Conservation (phyloP, 2,329 filamentous ascomycete genomes). For the Xylaria sp. region DNA sequence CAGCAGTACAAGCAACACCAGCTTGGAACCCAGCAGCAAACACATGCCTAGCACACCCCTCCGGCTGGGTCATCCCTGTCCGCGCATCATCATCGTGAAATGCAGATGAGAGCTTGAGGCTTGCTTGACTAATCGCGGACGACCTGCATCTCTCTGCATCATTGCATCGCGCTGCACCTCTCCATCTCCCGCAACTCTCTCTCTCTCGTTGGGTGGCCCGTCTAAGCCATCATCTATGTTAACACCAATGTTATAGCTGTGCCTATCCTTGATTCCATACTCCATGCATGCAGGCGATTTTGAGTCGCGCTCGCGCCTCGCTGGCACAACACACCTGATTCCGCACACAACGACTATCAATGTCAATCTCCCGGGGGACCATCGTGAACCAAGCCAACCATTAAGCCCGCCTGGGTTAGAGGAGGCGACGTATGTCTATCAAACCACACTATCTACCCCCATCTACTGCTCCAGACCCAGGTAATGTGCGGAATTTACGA, state of each 20-base stretch:
- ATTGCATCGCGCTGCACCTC: too few relatives aligned
- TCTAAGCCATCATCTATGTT: too few relatives aligned
- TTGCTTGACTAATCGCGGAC: not conserved
- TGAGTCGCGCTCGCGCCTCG: not conserved
- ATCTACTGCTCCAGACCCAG: too few relatives aligned
- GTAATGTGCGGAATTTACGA: too few relatives aligned
- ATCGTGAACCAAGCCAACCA: not conserved
- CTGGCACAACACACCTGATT: not conserved
- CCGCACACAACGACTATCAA: not conserved
- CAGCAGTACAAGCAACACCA: too few relatives aligned
- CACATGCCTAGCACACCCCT: not conserved
- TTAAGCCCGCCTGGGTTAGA: not conserved
- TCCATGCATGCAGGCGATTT: not conserved
- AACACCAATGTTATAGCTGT: too few relatives aligned
- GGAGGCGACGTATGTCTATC: not conserved
- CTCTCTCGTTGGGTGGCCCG: too few relatives aligned
- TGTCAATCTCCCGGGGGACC: not conserved
- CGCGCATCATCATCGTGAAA: not conserved
- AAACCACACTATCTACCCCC: not conserved
- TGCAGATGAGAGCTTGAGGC: not conserved
- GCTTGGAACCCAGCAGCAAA: too few relatives aligned
- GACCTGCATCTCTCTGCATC: not conserved
- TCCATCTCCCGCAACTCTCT: too few relatives aligned
- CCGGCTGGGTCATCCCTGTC: not conserved
- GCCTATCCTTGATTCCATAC: not conserved